phyloP scores from a whole-genome alignment of 2,329 filamentous ascomycete genomes.

The Dactylella cylindrospora region DNA sequence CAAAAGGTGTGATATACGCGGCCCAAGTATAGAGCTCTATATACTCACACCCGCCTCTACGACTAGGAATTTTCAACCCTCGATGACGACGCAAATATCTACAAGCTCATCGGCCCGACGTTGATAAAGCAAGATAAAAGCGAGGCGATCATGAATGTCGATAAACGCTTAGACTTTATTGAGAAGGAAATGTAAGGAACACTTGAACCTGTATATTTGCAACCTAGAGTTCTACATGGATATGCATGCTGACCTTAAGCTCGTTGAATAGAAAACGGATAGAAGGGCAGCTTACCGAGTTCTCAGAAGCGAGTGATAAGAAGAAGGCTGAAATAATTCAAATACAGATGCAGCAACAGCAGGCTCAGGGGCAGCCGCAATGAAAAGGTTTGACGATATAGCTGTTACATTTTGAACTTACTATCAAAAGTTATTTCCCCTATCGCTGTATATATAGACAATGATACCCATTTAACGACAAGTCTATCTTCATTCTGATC shows the following conservation, averaged over 20 bases:
- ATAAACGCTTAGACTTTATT: conserved; percentile 88
- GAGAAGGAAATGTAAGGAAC: conserved; percentile 79
- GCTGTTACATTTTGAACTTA: conserved; percentile 1
- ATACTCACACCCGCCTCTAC: too few relatives aligned
- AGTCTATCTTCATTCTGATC: too few relatives aligned
- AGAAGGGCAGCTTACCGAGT: conserved; percentile 65
- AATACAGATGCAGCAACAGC: conserved; percentile 54
- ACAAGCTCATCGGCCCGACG: conserved; percentile 91
- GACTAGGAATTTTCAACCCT: conserved; percentile 80
- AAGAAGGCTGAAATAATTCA: conserved; percentile 65
- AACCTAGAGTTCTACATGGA: background rate
- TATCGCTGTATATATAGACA: conserved; percentile 28
- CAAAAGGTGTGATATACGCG: conserved; percentile 67
- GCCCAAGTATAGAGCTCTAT: too few relatives aligned
- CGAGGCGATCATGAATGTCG: conserved; percentile 87
- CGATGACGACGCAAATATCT: conserved; percentile 81
- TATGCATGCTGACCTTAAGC: conserved; percentile 13
- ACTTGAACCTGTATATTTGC: background rate
- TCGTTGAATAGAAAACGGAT: conserved; percentile 61
- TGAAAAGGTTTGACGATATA: conserved; percentile 1
- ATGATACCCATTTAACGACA: conserved; percentile 25
- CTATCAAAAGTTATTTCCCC: conserved; percentile 11
- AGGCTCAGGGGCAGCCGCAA: conserved; percentile 48
- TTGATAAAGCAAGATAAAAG: conserved; percentile 90
- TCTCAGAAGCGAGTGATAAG: conserved; percentile 65